A percentile compares a stretch with the other conserved stretches of the same genome.
Conservation (phyloP, 1,139 yeast species). For the Eremothecium sinecaudum region DNA sequence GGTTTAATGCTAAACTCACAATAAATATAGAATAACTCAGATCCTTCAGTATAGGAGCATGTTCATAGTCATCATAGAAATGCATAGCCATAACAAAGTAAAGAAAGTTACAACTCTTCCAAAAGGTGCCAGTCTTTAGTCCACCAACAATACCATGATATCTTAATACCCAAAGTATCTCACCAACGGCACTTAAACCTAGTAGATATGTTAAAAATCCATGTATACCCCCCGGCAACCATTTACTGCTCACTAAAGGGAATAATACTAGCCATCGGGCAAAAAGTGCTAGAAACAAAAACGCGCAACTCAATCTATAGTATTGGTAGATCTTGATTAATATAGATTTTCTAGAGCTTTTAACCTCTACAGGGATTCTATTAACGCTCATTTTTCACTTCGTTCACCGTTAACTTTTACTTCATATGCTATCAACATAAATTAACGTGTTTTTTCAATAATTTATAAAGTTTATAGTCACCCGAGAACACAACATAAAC, state of each 20-base stretch:
- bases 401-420: too few relatives aligned
- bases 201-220: slow-evolving; percentile 41
- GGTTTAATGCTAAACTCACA: slow-evolving; percentile 21
- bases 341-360: background rate
- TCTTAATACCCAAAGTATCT: slow-evolving; percentile 22
- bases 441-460: too few relatives aligned
- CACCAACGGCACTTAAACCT: slow-evolving; percentile 16
- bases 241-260: slow-evolving; percentile 53
- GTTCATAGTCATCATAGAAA: slow-evolving; percentile 40
- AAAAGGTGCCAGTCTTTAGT: slow-evolving; percentile 15
- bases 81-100: slow-evolving; percentile 39
- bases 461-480: too few relatives aligned
- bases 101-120: slow-evolving; percentile 38
- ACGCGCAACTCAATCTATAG: slow-evolving; percentile 30
- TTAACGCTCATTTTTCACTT: too few relatives aligned
- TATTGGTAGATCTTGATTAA: slow-evolving; percentile 21
- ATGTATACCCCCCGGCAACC: slow-evolving; percentile 62
- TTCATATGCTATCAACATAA: too few relatives aligned
- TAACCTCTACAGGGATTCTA: background rate
- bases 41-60: slow-evolving; percentile 28
- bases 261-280: slow-evolving; percentile 43
- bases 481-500: too few relatives aligned
- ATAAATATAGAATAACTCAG: slow-evolving; percentile 30
- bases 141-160: slow-evolving; percentile 19
- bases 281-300: slow-evolving; percentile 46